A percentile compares a stretch with the other conserved stretches of the same genome.
These are phyloP conservation scores for Lodderomyces pseudojiufengensis DNA, from an alignment of 1,139 yeast species.

Conservation along the genomic window DNA sequence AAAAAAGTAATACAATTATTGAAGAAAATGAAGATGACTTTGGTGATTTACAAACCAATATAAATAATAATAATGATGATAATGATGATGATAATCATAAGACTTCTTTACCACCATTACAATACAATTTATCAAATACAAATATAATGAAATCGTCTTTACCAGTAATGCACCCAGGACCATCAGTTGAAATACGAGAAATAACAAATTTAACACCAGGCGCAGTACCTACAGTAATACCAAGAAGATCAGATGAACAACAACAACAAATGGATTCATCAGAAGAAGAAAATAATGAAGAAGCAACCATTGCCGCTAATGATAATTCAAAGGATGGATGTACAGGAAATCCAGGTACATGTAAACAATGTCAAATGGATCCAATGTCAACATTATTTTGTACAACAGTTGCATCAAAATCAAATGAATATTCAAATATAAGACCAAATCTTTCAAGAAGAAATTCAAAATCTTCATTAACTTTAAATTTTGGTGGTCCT, in stretches of 20 bases:
- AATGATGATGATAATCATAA: constrained; percentile 21
- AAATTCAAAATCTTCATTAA: constrained; percentile 14
- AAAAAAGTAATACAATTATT: constrained; percentile 4
- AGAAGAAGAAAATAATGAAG: constrained; percentile 9
- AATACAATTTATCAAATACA: constrained; percentile 17
- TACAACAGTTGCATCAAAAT: constrained; percentile 69
- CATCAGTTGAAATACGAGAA: constrained; percentile 51
- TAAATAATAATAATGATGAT: constrained; percentile 16
- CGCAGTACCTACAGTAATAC: constrained; percentile 36
- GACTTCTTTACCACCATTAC: constrained; percentile 34
- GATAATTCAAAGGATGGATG: constrained; percentile 59
- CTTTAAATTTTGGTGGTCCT: constrained; percentile 18
- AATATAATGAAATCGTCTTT: constrained; percentile 33
- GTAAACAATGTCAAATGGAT: constrained; percentile 77
- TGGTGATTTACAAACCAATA: constrained; percentile 8
- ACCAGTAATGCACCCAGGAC: constrained; percentile 67
- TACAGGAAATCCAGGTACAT: constrained; percentile 86
- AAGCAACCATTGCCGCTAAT: no score
- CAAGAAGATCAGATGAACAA: constrained; percentile 14
- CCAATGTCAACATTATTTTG: constrained; percentile 90
- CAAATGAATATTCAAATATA: constrained; percentile 7
- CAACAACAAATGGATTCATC: constrained; percentile 4
- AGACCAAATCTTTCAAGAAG: constrained; percentile 11
- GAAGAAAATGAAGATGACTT: constrained; percentile 3
- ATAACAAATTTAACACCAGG: constrained; percentile 43